Conservation (phyloP, 768 basidiomycete genomes). For the Stropharia rugosoannulata region DNA sequence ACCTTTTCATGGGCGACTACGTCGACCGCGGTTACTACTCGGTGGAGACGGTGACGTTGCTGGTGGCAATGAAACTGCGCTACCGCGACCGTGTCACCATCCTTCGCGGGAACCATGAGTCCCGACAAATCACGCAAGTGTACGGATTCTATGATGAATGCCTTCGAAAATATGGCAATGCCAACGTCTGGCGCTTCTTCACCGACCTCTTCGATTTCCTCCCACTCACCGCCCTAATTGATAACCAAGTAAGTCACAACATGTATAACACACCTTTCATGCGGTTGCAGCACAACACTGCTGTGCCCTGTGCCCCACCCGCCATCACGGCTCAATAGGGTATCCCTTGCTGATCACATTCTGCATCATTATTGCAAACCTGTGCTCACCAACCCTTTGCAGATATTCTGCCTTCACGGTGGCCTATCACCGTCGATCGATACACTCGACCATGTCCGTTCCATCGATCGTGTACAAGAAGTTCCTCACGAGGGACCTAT, state of each 20-base stretch:
- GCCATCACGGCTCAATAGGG: constrained; percentile 5
- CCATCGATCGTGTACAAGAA: constrained; percentile 98
- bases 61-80: constrained; percentile 95
- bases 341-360: constrained; percentile 9
- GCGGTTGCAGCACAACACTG: neutral
- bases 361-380: constrained; percentile 1
- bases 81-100: constrained; percentile 99
- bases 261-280: constrained; percentile 2
- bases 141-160: constrained; percentile 99
- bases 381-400: constrained; percentile 4
- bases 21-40: constrained; percentile 99
- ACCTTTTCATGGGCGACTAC: constrained; percentile 99
- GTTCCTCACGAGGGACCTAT: constrained; percentile 99
- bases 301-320: constrained; percentile 17
- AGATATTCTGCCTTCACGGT: constrained; percentile 99
- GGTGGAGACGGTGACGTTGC: constrained; percentile 96
- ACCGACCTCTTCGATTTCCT: constrained; percentile 98
- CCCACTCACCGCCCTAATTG: constrained; percentile 95
- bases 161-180: constrained; percentile 98
- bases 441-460: constrained; percentile 98
- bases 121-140: constrained; percentile 98
- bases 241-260: constrained; percentile 85
- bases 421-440: constrained; percentile 99
- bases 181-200: constrained; percentile 99
- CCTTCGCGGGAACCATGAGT: constrained; percentile 97